Evolutionary conservation across 805 yeast species (phyloP).

Genomic region (Yamadazyma olivae): DNA sequence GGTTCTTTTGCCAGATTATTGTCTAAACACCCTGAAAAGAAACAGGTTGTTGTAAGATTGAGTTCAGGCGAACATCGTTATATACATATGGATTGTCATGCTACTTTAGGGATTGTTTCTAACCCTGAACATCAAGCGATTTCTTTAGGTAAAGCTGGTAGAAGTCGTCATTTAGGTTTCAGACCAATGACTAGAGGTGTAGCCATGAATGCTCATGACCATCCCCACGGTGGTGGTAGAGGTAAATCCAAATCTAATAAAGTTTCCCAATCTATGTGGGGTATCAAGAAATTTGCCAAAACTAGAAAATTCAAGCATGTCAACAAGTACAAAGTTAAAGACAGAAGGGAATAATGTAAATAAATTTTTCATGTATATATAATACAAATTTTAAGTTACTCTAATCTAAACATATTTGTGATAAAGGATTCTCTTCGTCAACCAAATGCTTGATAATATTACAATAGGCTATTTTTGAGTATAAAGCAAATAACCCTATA

Average conservation of each 20-base stretch:
- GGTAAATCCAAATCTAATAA: conserved; percentile 98
- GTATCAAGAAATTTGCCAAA: conserved; percentile 90
- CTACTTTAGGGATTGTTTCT: conserved; percentile 90
- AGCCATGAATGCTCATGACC: conserved; percentile 96
- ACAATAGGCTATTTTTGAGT: conserved; percentile 1
- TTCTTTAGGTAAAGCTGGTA: conserved; percentile 94
- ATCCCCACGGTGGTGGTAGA: conserved; percentile 99
- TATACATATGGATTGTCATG: conserved; percentile 81
- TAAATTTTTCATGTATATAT: conserved; percentile 8
- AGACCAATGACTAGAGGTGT: conserved; percentile 97
- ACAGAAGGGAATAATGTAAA: conserved; percentile 46
- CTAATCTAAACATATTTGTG: no score
- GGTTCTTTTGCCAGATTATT: conserved; percentile 90
- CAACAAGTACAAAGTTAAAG: conserved; percentile 82
- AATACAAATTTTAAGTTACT: conserved; percentile 1
- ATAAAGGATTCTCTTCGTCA: no score
- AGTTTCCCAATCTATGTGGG: conserved; percentile 95
- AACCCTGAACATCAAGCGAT: conserved; percentile 89
- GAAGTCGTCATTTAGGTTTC: conserved; percentile 86
- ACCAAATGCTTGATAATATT: no score
- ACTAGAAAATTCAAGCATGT: conserved; percentile 88
- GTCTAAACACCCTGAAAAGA: conserved; percentile 68
- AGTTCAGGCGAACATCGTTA: conserved; percentile 94
- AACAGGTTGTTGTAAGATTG: conserved; percentile 73
- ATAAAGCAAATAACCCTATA: no score